Conservation (phyloP, 176 grass and related monocot species). For the Raddia distichophylla region DNA sequence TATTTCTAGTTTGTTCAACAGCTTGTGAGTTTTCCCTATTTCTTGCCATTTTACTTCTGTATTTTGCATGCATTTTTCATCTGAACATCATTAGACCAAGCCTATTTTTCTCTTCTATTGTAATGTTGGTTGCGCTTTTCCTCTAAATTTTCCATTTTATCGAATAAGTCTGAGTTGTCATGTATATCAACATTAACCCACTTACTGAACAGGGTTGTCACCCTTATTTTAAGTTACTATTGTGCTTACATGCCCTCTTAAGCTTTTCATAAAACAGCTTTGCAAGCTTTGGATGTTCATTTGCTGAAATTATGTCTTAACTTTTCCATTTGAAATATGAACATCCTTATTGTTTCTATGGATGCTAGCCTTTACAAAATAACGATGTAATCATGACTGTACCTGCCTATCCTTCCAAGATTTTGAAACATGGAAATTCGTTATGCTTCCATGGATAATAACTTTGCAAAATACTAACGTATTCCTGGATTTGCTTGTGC, state of each 20-base stretch:
- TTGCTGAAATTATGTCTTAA: conserved; percentile 22
- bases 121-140: neutral
- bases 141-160: conserved; percentile 17
- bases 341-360: conserved; percentile 27
- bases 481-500: neutral
- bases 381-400: neutral
- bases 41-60: conserved; percentile 29
- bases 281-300: conserved; percentile 18
- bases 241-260: neutral
- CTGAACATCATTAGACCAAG: conserved; percentile 1
- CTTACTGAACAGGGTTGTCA: neutral
- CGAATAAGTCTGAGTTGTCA: neutral
- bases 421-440: neutral
- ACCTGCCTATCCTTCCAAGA: conserved; percentile 11
- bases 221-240: neutral
- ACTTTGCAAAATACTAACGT: conserved; percentile 9
- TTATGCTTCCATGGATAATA: conserved; percentile 20
- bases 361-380: conserved; percentile 8
- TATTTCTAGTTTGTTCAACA: conserved; percentile 26
- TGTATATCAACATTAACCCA: conserved; percentile 3
- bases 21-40: neutral
- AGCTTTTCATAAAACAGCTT: neutral
- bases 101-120: conserved; percentile 24
- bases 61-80: neutral
- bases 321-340: conserved; percentile 24